Base-by-base conservation (phyloP, 495 filamentous ascomycete species). In the Talaromyces trachyspermus region DNA sequence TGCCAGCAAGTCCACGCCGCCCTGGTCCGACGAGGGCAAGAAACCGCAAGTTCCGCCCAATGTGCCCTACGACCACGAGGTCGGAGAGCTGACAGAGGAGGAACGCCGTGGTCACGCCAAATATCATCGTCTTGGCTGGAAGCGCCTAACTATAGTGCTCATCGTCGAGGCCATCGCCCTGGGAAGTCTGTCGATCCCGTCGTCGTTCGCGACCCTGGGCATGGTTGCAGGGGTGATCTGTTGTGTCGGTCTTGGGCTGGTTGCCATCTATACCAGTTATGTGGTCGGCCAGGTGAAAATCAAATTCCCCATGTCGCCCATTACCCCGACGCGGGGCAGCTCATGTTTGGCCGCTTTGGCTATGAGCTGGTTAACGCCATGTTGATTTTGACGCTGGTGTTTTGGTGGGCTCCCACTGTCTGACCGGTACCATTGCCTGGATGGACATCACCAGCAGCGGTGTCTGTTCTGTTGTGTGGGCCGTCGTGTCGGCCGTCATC, bases 221-320 rank as follows among this genome's bases (percentile, higher is more conserved):
- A 80, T 84, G 76, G 74, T 84, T 12, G 51, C 63, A 11, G 63
- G 63, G 27, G 59, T 72, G 29, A 68, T 84, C 46, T 63, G 76
- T 39, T 72, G 75, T 8, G 51, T 84, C 27, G 58, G 64, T 25
- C 50, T 85, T 12, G 84, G 84, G 12, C 48, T 85, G 12, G 49
- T 84, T 18, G 79, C 84, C 43, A 79, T 80, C 48, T 89, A 87
- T 61, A 84, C 81, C 36, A 80, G 79, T 55, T 81, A 81, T 48
- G 70, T 86, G 25, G 69, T 88, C 49, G 83, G 79, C 24, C 81
- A 85, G 61, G 77, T 88, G 51, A 85, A 85, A 57, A 39, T 81
- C 35, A 74, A 72, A 49, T 80, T 78, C 58, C 84, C 84, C 61
- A 79, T 7, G 74, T 87, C 10, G 60, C 75, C 51, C 73, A 80